Evolutionary conservation across 768 basidiomycete species (phyloP), one percentile per base, ranked within the genome.

Genomic region (Russula sp.): DNA sequence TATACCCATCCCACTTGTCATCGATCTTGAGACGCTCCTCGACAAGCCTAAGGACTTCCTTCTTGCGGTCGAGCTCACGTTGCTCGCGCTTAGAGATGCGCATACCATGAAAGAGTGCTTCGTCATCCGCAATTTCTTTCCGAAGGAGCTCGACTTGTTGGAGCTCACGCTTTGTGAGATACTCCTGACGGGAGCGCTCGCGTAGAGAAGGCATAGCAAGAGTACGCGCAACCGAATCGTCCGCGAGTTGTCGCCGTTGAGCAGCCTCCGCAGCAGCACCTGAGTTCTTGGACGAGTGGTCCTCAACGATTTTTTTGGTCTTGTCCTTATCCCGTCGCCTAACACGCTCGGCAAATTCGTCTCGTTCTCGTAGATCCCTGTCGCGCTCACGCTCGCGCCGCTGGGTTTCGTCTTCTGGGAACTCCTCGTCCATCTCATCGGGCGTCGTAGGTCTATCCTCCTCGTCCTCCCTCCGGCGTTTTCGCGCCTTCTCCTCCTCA

Each of bases 1-100:
- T 87, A 72, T 99, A 99, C 8, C 96, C 96, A 65, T 99, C 97
- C 76, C 82, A 92, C 66, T 91, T 93, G 77, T 99, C 97, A 73
- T 93, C 90, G 61, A 99, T 97, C 71, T 87, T 88, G 66, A 96
- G 79, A 34, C 96, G 85, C 72, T 95, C 95, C 75, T 99, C 96
- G 59, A 96, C 96, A 50, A 98, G 82, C 59, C 84, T 82, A 6
- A 99, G 77, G 8, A 98, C 79, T 69, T 97, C 92, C 76, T 95
- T 97, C 79, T 98, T 98, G 66, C 84, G 79, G 18, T 93, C 92
- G 56, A 94, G 76, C n/a, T 93, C 92, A 37, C 76, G 78, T 66
- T 80, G 78, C 72, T 98, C 97, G 51, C 85, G 79, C 73, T 86
- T 92, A 18, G 95, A 89, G 59, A 97, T 77, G 73, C 85, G 91